Base-by-base conservation (phyloP, 1,139 yeast species). In the Magnusiomyces paraingens region DNA sequence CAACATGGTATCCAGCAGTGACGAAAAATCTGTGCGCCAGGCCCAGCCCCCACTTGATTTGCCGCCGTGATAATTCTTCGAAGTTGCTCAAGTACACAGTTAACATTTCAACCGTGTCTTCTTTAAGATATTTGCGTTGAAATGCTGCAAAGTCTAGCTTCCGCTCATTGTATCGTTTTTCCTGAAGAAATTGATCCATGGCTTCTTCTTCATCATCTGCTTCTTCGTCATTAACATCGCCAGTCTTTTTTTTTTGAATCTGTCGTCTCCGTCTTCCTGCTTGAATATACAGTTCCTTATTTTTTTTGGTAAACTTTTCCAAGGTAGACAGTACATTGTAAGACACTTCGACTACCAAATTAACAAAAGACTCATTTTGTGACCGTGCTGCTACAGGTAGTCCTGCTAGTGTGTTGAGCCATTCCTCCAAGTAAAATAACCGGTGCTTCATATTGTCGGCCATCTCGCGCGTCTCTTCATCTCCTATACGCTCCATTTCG, bases 21-120 rank as follows among this genome's bases (percentile, higher is more conserved):
- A 84, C 83, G 61, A 90, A 83, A 0, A 89, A 69, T 41, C 88
- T 74, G 64, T 88, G 90, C 63, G 90, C 82, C 65, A 82, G 91
- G 1, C 84, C 74, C 32, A 93, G 66, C 20, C 86, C 83, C 55
- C 78, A 76, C 62, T 83, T 83, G 49, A 93, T 73, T 55, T 84
- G 84, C 12, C 72, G 76, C 52, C 79, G 80, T 0, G 77, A 70
- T 50, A 91, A 70, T 57, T 90, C 96, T 52, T 73, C 75, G 64
- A 75, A 89, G 58, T 84, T 75, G 1, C 73, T 66, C 26, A 83
- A 66, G 54, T 74, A 78, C 39, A 73, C 76, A 53, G 80, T 75
- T 62, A 81, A 82, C 1, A 83, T 73, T n/a, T 79, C 71, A 10
- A 83, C 59, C 1, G 73, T 66, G 3, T 63, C 63, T 40, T 75